A percentile compares a stretch with the other conserved stretches of the same genome.
Evolutionary conservation across 768 basidiomycete genomes (phyloP).

Genomic region (Boletus rufocinnamomeus): DNA sequence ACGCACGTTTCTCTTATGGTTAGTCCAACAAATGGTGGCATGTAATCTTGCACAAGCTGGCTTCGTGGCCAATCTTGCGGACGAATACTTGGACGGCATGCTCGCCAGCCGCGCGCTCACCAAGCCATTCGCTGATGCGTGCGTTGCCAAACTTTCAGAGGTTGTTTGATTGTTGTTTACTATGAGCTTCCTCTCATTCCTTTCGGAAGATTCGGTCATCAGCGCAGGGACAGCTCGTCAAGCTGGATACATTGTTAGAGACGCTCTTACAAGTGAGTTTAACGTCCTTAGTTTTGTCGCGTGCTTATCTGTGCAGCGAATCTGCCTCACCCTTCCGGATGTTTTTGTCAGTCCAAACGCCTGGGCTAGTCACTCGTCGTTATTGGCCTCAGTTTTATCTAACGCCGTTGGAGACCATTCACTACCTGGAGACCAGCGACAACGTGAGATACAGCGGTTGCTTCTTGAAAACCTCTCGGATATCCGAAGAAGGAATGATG

Average conservation of each 20-base stretch:
- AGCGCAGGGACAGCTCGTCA: slow-evolving; percentile 55
- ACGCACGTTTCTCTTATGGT: slow-evolving; percentile 74
- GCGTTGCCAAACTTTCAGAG: slow-evolving; percentile 65
- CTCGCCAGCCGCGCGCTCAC: slow-evolving; percentile 65
- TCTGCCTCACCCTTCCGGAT: slow-evolving; percentile 72
- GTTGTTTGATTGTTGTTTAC: slow-evolving; percentile 28
- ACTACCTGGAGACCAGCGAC: slow-evolving; percentile 27
- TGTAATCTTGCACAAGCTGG: slow-evolving; percentile 83
- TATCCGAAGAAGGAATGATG: slow-evolving; percentile 76
- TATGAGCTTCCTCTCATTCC: neutral
- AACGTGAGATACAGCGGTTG: slow-evolving; percentile 47
- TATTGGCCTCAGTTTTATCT: slow-evolving; percentile 43
- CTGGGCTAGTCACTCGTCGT: slow-evolving; percentile 56
- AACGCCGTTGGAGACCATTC: slow-evolving; percentile 38
- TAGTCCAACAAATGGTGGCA: slow-evolving; percentile 72
- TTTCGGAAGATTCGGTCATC: slow-evolving; percentile 54
- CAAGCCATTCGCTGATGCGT: slow-evolving; percentile 72
- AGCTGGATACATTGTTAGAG: slow-evolving; percentile 54
- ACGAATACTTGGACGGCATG: slow-evolving; percentile 79
- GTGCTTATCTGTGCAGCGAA: slow-evolving; percentile 45
- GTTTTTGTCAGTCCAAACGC: slow-evolving; percentile 71
- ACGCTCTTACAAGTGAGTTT: slow-evolving; percentile 60
- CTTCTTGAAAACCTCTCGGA: slow-evolving; percentile 65
- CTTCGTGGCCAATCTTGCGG: slow-evolving; percentile 71
- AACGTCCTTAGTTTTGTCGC: neutral